Evolutionary conservation across 208 protist species (phyloP).

Genomic region (Kentomonas sorsogonicus): DNA sequence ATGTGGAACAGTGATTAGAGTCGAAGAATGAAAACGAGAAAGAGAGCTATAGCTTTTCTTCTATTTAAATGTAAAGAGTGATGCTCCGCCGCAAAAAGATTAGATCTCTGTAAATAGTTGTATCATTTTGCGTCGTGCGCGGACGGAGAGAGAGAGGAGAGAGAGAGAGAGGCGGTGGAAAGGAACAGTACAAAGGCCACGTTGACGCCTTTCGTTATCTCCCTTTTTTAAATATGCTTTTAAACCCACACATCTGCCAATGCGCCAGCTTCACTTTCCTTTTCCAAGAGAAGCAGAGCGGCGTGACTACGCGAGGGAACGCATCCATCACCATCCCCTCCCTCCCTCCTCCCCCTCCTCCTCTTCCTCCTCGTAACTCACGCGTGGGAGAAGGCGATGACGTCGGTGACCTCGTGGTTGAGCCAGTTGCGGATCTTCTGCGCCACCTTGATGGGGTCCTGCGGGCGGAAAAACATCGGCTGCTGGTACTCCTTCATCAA

Average conservation of each 20-base stretch:
- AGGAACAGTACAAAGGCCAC: too few species aligned
- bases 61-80: too few species aligned
- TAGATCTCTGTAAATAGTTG: too few species aligned
- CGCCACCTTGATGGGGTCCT: constrained; percentile 69
- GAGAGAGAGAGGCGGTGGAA: too few species aligned
- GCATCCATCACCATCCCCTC: neutral
- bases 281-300: constrained; percentile 4
- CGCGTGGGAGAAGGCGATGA: constrained; percentile 74
- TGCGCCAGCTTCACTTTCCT: too few species aligned
- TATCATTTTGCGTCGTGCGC: too few species aligned
- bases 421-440: constrained; percentile 61
- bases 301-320: neutral
- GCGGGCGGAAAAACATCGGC: constrained; percentile 82
- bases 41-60: too few species aligned
- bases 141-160: too few species aligned
- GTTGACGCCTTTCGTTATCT: neutral
- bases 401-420: constrained; percentile 61
- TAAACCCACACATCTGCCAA: neutral
- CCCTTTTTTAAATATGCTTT: neutral
- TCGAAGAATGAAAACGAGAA: too few species aligned
- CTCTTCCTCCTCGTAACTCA: constrained; percentile 13
- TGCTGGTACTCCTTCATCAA: constrained; percentile 72
- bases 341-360: neutral
- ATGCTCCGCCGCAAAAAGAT: too few species aligned
- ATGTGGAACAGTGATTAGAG: too few species aligned